A percentile compares a stretch with the other conserved stretches of the same genome.
phyloP scores from a whole-genome alignment of 345 rosid genomes.

The Ceriops tagal region DNA sequence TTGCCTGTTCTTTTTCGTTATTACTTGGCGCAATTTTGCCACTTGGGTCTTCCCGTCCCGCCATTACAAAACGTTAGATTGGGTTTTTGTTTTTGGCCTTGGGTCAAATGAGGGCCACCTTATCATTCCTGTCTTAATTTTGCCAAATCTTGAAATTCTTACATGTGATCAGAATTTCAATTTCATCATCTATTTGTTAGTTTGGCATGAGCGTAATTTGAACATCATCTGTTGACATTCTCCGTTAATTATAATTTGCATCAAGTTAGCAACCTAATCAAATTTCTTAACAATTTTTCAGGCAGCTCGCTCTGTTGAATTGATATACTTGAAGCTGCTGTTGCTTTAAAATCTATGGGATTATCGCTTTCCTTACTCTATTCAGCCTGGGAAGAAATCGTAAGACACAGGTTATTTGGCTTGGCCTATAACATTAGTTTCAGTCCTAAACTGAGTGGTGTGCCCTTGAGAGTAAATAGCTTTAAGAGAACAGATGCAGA shows the following conservation, averaged over 20 bases:
- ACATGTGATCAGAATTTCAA: not conserved
- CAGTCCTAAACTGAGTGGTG: constrained; percentile 17
- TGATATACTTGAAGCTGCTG: not conserved
- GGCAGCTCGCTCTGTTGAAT: no score
- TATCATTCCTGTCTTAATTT: not conserved
- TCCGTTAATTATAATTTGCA: not conserved
- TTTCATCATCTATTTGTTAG: not conserved
- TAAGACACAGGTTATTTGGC: constrained; percentile 19
- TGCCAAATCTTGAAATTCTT: not conserved
- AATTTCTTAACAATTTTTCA: constrained; percentile 1
- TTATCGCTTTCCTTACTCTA: constrained; percentile 35
- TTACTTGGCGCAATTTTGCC: no score
- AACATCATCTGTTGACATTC: not conserved
- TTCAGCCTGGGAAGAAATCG: constrained; percentile 42
- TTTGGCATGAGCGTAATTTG: not conserved
- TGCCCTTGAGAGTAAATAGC: constrained; percentile 28
- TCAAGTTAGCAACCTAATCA: not conserved
- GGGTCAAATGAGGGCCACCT: not conserved
- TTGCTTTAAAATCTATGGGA: constrained; percentile 30
- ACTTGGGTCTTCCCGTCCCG: no score
- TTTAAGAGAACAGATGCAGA: constrained; percentile 33
- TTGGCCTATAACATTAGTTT: constrained; percentile 21
- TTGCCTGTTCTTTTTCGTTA: no score
- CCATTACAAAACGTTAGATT: no score
- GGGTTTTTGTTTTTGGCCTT: not conserved